These are phyloP conservation scores for Trametes cinnabarina DNA, from an alignment of 768 basidiomycete genomes.

Conservation along the genomic window DNA sequence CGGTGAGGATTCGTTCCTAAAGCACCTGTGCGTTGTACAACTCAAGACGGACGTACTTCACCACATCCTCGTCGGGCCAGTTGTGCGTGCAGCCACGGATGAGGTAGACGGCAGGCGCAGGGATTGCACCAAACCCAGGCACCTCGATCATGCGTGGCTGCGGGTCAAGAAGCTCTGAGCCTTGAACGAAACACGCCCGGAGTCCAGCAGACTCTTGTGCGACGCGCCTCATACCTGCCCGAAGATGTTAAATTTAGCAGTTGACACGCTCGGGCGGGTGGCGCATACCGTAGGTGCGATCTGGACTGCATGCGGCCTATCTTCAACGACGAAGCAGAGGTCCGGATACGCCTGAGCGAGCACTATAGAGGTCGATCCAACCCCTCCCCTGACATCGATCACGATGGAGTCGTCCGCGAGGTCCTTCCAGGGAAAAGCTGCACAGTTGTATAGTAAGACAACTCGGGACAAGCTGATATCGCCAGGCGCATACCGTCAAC, in stretches of 20 bases:
- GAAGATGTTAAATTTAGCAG: too few species aligned
- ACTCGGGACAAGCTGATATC: too few species aligned
- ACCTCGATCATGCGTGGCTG: background rate
- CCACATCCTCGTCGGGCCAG: slow-evolving; percentile 6
- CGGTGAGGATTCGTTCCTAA: background rate
- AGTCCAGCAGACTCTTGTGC: background rate
- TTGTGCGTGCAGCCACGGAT: slow-evolving; percentile 13
- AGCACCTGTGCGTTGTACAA: background rate
- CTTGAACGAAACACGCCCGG: slow-evolving; percentile 8
- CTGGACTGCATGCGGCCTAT: slow-evolving; percentile 22
- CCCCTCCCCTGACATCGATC: slow-evolving; percentile 21
- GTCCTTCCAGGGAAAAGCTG: slow-evolving; percentile 19
- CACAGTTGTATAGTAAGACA: background rate
- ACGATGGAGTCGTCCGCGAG: slow-evolving; percentile 12
- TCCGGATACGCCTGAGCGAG: slow-evolving; percentile 17
- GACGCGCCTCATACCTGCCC: slow-evolving; percentile 4
- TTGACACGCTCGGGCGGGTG: background rate
- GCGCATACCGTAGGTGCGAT: slow-evolving; percentile 34
- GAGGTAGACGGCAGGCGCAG: slow-evolving; percentile 1
- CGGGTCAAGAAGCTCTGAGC: slow-evolving; percentile 8
- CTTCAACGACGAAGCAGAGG: slow-evolving; percentile 18
- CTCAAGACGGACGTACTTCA: background rate
- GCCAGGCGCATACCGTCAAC: background rate
- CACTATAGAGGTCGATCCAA: slow-evolving; percentile 16
- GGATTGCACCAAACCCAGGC: slow-evolving; percentile 1